These are phyloP conservation scores for Eucalyptus cloeziana DNA, from an alignment of 345 rosid genomes.

Conservation along the genomic window DNA sequence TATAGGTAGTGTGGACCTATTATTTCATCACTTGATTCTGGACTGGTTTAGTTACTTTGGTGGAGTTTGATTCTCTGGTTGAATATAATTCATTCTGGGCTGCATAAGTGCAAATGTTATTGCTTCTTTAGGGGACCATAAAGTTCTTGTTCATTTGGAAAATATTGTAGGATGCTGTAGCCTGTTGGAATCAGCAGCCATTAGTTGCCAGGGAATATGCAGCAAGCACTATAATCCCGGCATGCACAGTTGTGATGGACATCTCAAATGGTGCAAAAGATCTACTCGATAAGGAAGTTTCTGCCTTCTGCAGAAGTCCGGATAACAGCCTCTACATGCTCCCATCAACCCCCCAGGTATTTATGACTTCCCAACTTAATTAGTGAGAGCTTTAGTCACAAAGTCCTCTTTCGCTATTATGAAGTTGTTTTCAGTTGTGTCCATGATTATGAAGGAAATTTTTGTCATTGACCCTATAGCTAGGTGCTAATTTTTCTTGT, in stretches of 20 bases:
- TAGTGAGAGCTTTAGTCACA: background rate
- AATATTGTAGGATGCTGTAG: slow-evolving; percentile 58
- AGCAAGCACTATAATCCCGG: slow-evolving; percentile 75
- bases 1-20: background rate
- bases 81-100: background rate
- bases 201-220: slow-evolving; percentile 80
- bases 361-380: background rate
- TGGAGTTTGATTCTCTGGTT: background rate
- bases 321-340: slow-evolving; percentile 88
- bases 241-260: slow-evolving; percentile 52
- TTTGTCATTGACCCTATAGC: background rate
- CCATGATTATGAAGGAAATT: background rate
- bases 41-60: background rate
- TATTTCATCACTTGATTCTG: background rate
- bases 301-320: slow-evolving; percentile 75
- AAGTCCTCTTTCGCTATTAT: background rate
- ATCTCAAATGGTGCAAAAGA: slow-evolving; percentile 76
- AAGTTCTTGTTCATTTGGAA: background rate
- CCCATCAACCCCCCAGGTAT: slow-evolving; percentile 88
- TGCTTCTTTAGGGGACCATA: background rate
- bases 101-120: background rate
- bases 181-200: slow-evolving; percentile 90
- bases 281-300: slow-evolving; percentile 67
- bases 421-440: background rate
- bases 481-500: background rate